Evolutionary conservation across 108 stramenopile species (phyloP), one percentile per base, ranked within the genome.

Genomic region (Fragilaria crotonensis): DNA sequence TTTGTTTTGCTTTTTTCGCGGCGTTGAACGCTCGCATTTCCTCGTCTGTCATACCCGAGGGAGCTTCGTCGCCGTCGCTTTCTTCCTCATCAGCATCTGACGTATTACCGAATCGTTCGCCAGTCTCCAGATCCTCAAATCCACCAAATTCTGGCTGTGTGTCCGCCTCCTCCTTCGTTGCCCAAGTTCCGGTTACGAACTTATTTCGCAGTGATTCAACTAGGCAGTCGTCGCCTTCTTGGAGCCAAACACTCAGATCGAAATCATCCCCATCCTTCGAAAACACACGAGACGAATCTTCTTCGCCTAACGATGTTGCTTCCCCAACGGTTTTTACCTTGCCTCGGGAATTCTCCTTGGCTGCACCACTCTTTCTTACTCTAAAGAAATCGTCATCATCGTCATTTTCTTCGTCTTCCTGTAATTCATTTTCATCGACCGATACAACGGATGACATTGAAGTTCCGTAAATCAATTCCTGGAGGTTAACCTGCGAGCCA

Each of bases 171-270:
- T 22, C 29, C 11, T 22, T 54, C 1, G 71, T 72, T 21, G 72
- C 89, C 97, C 97, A 98, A 41, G 90, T 86, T 7, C 97, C 97
- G 29, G 97, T 98, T 1, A 98, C 97, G 65, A 98, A 98, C 69
- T 88, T 89, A 68, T 95, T 68, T 5, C 90, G 67, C 5, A 96
- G 66, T 3, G 74, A 75, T 61, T 92, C 93, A 33, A 93, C 66
- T 21, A 87, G 59, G 59, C 83, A 81, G 36, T 82, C 85, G 1
- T 74, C 87, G 31, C 87, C 84, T 55, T 90, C 87, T 53, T 81
- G 71, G 1, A 89, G 61, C 87, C 90, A 91, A 5, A 62, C 67
- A 28, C 70, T 54, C 46, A 88, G 50, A 31, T 81, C 73, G 45
- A 83, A 72, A 14, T 47, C 55, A n/a, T 51, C 60, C 5, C 36